These are phyloP conservation scores for Globisporangium paddicum DNA, from an alignment of 352 stramenopile genomes.

Conservation along the genomic window DNA sequence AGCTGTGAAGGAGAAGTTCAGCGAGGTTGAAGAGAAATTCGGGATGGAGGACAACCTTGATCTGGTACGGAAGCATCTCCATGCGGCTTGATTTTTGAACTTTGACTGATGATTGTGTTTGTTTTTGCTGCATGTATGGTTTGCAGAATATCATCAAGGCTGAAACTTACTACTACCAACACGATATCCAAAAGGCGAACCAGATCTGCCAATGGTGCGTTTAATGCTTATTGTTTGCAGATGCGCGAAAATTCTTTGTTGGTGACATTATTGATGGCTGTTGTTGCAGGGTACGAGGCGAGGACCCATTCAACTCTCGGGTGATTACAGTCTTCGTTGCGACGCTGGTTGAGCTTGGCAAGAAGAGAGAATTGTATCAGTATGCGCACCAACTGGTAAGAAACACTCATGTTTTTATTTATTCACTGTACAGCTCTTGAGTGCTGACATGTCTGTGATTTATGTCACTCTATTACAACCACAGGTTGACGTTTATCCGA, in stretches of 20 bases:
- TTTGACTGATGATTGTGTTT: background rate
- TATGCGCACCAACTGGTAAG: slow-evolving; percentile 93
- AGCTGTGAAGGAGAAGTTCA: slow-evolving; percentile 61
- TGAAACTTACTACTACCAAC: slow-evolving; percentile 83
- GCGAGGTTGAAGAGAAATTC: slow-evolving; percentile 46
- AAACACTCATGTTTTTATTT: background rate
- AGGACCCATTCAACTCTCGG: slow-evolving; percentile 79
- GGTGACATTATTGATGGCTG: background rate
- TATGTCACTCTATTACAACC: background rate
- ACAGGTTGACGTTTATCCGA: slow-evolving; percentile 92
- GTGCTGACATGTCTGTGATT: background rate
- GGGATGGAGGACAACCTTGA: slow-evolving; percentile 60
- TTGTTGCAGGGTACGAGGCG: slow-evolving; percentile 46
- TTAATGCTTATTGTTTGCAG: slow-evolving; percentile 3
- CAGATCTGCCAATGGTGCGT: slow-evolving; percentile 71
- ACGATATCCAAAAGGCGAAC: slow-evolving; percentile 76
- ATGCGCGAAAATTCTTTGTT: background rate
- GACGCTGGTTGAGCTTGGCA: slow-evolving; percentile 88
- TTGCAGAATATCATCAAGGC: slow-evolving; percentile 70
- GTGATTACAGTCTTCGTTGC: slow-evolving; percentile 85
- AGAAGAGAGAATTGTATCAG: slow-evolving; percentile 94
- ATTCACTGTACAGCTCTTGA: background rate
- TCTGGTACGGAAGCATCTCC: slow-evolving; percentile 29
- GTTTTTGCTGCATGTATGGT: background rate
- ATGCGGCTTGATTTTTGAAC: background rate